Evolutionary conservation across 768 basidiomycete species (phyloP), one percentile per base, ranked within the genome.

Genomic region (Rhizopogon sp.): DNA sequence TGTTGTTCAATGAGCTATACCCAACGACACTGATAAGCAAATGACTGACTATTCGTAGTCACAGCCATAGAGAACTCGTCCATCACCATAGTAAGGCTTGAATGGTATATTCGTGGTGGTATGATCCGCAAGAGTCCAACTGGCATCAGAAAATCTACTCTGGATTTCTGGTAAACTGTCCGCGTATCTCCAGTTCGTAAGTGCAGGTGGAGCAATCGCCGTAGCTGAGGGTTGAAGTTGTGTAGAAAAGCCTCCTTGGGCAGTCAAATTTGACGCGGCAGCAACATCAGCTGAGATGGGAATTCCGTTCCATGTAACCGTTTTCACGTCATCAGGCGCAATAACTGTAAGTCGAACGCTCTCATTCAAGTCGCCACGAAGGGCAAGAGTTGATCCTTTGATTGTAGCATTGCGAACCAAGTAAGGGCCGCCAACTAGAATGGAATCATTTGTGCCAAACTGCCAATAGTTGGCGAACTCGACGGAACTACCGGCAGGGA

Each of bases 21-120:
- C 46, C 47, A 64, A 39, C 62, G 40, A 33, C n/a, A n/a, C 31
- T 42, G 17, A 16, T 35, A 33, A 40, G 22, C 14, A 31, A 28
- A 35, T 40, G 42, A 68, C 85, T 68, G 56, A 91, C 89, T 85
- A 93, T 55, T 83, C 87, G 67, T 93, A 93, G 68, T 93, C 91
- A 63, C 90, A 92, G 1, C 88, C 90, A 67, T 90, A 92, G 29
- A 93, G 70, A n/a, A 91, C 72, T 39, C 87, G 74, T 1, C 87
- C 88, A 58, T 90, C 87, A 1, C 88, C 88, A 58, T 87, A 88
- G 57, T 79, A 73, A 4, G 87, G 86, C 61, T 83, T 82, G 47
- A 75, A 74, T 2, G 87, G 85, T 54, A 86, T 84, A 59, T 88
- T 89, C 29, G 91, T 91, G 20, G 74, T 77, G n/a, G 78, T 87